Base-by-base conservation (phyloP, 495 filamentous ascomycete species). In the Evernia prunastri region DNA sequence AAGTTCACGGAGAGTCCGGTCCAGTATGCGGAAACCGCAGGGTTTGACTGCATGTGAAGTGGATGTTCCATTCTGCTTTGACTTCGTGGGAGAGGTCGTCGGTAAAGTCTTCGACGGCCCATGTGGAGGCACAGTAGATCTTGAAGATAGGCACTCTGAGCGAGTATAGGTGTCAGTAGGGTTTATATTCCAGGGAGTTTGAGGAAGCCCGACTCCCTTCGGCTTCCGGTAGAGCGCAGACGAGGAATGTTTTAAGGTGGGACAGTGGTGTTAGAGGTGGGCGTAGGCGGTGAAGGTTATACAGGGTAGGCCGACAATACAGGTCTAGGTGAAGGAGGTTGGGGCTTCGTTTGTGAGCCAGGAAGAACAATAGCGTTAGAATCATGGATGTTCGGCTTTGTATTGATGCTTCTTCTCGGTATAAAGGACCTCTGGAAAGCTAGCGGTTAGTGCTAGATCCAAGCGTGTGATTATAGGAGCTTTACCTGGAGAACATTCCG, bases 181-280 rank as follows among this genome's bases (percentile, higher is more conserved):
- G 40, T 43, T 20, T 43, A 43, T 20, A 43, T 43, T 43, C 15
- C 8, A 18, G 8, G 40, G 40, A 18, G 20, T 7, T 43, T 43
- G 18, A 43, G 18, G 40, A 18, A 40, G 33, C 62, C 20, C 17
- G 23, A 65, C 66, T 57, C 71, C 60, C 51, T 45, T 67, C 78
- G 76, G 0, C 75, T 77, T 17, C 73, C 72, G 60, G 78, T 75
- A 17, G 70, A 74, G 2, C n/a, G 81, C 12, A 80, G 77, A 63
- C 81, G 81, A 40, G 89, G 84, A 18, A 86, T 77, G 53, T 84
- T 81, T 69, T 87, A 79, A 54, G 84, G 76, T 37, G 83, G 77
- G 54, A 90, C 82, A 57, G 79, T 75, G 23, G 84, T 77, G 49
- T 72, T 59, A 15, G 77, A 71, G 59, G 79, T 76, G 33, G 82